These are phyloP conservation scores for Argentina anserina DNA, from an alignment of 306 rosid genomes.

Conservation along the genomic window DNA sequence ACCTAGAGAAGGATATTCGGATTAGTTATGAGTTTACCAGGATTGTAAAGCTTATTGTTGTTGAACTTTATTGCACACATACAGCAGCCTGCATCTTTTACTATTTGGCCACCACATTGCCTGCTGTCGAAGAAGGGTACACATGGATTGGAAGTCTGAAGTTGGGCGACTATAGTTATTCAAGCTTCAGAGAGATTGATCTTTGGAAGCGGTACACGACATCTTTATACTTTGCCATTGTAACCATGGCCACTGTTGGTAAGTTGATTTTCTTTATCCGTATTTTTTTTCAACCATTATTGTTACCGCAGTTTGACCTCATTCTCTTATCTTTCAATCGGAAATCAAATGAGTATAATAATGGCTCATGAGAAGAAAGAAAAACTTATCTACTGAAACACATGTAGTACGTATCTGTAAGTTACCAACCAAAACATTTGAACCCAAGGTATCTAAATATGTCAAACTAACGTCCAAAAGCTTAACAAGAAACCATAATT, in stretches of 20 bases:
- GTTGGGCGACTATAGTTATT: slow-evolving; percentile 73
- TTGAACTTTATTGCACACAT: slow-evolving; percentile 96
- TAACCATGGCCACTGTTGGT: slow-evolving; percentile 99
- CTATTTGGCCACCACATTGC: slow-evolving; percentile 91
- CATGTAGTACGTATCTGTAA: not conserved
- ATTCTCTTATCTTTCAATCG: not conserved
- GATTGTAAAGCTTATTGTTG: slow-evolving; percentile 73
- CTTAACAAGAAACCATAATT: not conserved
- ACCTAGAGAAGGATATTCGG: slow-evolving; percentile 87
- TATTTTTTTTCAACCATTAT: not conserved
- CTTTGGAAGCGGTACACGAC: slow-evolving; percentile 83
- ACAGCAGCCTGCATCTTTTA: slow-evolving; percentile 98
- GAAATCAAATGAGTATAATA: not conserved
- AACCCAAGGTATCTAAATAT: too few relatives aligned
- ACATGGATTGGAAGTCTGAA: slow-evolving; percentile 96
- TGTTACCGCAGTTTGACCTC: not conserved
- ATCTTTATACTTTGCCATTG: slow-evolving; percentile 86
- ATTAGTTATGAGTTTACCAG: slow-evolving; percentile 71
- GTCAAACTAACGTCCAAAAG: not conserved
- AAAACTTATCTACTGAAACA: not conserved
- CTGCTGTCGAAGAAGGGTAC: slow-evolving; percentile 74
- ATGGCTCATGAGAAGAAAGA: not conserved
- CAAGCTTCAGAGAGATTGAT: slow-evolving; percentile 84
- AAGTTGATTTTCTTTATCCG: slow-evolving; percentile 5
- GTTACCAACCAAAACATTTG: not conserved